phyloP scores from a whole-genome alignment of 768 basidiomycete species.

The Pleurotus salmoneostramineus region DNA sequence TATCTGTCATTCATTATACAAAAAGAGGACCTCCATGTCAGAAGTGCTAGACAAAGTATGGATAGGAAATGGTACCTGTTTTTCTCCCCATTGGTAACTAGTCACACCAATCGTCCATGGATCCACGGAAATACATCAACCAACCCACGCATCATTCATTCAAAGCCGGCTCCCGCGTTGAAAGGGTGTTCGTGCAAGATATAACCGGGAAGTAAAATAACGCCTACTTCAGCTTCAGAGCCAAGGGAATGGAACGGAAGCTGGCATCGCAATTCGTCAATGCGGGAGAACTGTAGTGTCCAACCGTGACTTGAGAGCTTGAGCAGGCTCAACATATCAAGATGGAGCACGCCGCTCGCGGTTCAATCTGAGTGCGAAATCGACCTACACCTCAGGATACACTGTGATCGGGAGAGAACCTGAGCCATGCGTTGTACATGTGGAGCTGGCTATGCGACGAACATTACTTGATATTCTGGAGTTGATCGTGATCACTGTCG shows the following conservation, averaged over 20 bases:
- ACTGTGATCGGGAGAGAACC: not conserved
- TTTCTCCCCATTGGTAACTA: not conserved
- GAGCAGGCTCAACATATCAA: too few relatives aligned
- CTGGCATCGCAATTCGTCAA: not conserved
- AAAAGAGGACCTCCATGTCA: too few relatives aligned
- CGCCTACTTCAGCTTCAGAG: not conserved
- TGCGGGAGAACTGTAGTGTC: too few relatives aligned
- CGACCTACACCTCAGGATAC: not conserved
- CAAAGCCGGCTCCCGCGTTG: not conserved
- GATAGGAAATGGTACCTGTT: not conserved
- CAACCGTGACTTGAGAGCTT: too few relatives aligned
- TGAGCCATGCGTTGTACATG: not conserved
- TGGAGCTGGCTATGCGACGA: not conserved
- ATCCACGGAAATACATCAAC: not conserved
- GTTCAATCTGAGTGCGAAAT: not conserved
- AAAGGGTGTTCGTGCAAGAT: not conserved
- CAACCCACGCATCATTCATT: too few relatives aligned
- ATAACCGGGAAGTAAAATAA: slow-evolving; percentile 7
- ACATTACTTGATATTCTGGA: not conserved
- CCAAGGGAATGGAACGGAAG: slow-evolving; percentile 6
- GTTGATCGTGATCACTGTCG: not conserved
- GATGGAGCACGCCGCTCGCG: too few relatives aligned
- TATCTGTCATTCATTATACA: not conserved
- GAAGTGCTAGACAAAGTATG: too few relatives aligned
- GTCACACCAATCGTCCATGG: not conserved